Conservation (phyloP, 2,329 filamentous ascomycete genomes). For the Claviceps humidiphila region DNA sequence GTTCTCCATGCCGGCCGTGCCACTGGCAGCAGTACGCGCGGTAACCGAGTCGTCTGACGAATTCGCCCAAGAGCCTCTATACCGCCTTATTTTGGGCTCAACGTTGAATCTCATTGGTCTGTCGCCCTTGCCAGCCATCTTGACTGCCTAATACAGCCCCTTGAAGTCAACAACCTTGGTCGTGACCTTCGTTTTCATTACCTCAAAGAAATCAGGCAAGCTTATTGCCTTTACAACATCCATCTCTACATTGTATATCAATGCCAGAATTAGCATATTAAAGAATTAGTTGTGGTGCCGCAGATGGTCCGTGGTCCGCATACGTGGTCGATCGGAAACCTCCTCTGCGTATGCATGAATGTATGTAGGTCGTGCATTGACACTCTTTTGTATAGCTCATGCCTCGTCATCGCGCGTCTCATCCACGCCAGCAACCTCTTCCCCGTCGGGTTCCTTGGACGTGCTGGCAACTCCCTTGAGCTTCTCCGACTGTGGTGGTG, state of each 20-base stretch:
- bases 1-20: too few relatives aligned
- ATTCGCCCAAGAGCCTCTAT: too few relatives aligned
- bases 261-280: not conserved
- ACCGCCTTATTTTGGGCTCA: too few relatives aligned
- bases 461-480: constrained; percentile 12
- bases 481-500: constrained; percentile 12
- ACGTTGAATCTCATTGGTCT: too few relatives aligned
- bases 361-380: too few relatives aligned
- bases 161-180: too few relatives aligned
- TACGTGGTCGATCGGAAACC: not conserved
- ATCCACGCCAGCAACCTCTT: constrained; percentile 1
- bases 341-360: too few relatives aligned
- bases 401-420: not conserved
- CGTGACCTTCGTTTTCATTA: not conserved
- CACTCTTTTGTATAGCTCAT: not conserved
- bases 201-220: not conserved
- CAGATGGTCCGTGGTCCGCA: not conserved
- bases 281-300: not conserved
- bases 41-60: too few relatives aligned
- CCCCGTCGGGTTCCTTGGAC: not conserved
- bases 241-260: not conserved
- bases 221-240: not conserved
- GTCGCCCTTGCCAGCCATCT: too few relatives aligned
- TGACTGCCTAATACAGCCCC: too few relatives aligned
- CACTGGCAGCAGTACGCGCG: too few relatives aligned